Conservation (phyloP, 1,284 basidiomycete species). For the Ceratobasidium sp. region DNA sequence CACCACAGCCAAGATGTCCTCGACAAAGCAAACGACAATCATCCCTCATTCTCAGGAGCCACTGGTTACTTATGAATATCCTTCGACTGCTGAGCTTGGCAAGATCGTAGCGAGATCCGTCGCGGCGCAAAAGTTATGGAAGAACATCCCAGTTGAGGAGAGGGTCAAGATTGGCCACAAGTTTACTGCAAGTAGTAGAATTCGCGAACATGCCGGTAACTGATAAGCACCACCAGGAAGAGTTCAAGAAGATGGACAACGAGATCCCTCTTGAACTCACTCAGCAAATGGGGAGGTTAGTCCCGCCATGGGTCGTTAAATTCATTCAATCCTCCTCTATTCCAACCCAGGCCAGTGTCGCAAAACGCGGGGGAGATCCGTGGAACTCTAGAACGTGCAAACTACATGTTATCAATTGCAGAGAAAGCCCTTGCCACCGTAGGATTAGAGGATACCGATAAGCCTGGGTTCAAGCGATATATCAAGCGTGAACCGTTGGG, state of each 20-base stretch:
- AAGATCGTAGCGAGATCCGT: conserved; percentile 66
- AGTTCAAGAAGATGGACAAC: conserved; percentile 76
- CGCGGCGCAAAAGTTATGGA: conserved; percentile 79
- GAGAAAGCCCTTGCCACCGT: conserved; percentile 80
- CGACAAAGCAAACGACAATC: conserved; percentile 70
- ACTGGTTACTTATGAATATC: conserved; percentile 68
- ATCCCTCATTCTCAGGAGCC: conserved; percentile 73
- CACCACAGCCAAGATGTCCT: conserved; percentile 7
- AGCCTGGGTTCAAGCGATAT: conserved; percentile 81
- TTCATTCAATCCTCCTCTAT: not conserved
- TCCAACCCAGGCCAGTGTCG: conserved; percentile 71
- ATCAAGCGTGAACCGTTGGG: conserved; percentile 88
- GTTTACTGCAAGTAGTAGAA: conserved; percentile 69
- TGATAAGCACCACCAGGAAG: conserved; percentile 62
- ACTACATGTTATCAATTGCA: conserved; percentile 89
- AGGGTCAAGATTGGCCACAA: conserved; percentile 77
- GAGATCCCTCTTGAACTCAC: conserved; percentile 81
- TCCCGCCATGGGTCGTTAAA: conserved; percentile 46
- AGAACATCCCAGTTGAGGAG: conserved; percentile 71
- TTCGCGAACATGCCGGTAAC: not conserved
- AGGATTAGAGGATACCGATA: conserved; percentile 77
- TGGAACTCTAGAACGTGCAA: conserved; percentile 82
- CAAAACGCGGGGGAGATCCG: conserved; percentile 82
- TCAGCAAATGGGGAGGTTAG: conserved; percentile 80
- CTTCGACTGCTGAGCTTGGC: conserved; percentile 68